phyloP scores from a whole-genome alignment of 129 eudicot species.

The Saussurea involucrata region DNA sequence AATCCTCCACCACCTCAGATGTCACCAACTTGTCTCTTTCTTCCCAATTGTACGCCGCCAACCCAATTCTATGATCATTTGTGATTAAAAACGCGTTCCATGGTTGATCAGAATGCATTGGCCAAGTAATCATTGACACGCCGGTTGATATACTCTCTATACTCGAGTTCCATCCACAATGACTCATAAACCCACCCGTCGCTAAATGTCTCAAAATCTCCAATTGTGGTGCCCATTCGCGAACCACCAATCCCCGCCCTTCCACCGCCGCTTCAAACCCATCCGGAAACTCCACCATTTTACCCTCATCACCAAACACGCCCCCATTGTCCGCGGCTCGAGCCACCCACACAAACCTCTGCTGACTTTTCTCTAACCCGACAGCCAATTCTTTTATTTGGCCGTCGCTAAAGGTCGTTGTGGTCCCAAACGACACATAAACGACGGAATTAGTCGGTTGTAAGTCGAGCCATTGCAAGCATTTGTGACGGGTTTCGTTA shows the following conservation, averaged over 20 bases:
- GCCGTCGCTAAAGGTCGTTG: slow-evolving; percentile 35
- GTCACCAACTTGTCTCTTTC: slow-evolving; percentile 10
- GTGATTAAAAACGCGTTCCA: slow-evolving; percentile 36
- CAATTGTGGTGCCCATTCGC: background rate
- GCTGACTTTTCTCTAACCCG: slow-evolving; percentile 46
- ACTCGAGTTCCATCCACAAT: slow-evolving; percentile 73
- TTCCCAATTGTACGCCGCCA: slow-evolving; percentile 32
- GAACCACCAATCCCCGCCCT: slow-evolving; percentile 40
- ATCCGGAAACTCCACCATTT: slow-evolving; percentile 22
- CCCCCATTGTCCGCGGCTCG: slow-evolving; percentile 54
- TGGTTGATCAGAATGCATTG: slow-evolving; percentile 63
- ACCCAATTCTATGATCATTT: slow-evolving; percentile 28
- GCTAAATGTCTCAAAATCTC: slow-evolving; percentile 48
- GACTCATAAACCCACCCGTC: slow-evolving; percentile 64
- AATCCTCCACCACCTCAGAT: background rate
- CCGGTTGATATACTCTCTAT: slow-evolving; percentile 48
- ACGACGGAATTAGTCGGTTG: slow-evolving; percentile 51
- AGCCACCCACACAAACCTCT: slow-evolving; percentile 25
- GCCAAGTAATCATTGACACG: slow-evolving; percentile 58
- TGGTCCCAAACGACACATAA: slow-evolving; percentile 57
- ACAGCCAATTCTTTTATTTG: slow-evolving; percentile 49
- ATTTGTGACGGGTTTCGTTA: slow-evolving; percentile 16
- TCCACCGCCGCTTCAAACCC: slow-evolving; percentile 43
- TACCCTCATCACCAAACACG: slow-evolving; percentile 10
- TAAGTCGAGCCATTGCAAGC: slow-evolving; percentile 67